phyloP scores from a whole-genome alignment of 2,329 filamentous ascomycete genomes.

The Monosporascus sp. region DNA sequence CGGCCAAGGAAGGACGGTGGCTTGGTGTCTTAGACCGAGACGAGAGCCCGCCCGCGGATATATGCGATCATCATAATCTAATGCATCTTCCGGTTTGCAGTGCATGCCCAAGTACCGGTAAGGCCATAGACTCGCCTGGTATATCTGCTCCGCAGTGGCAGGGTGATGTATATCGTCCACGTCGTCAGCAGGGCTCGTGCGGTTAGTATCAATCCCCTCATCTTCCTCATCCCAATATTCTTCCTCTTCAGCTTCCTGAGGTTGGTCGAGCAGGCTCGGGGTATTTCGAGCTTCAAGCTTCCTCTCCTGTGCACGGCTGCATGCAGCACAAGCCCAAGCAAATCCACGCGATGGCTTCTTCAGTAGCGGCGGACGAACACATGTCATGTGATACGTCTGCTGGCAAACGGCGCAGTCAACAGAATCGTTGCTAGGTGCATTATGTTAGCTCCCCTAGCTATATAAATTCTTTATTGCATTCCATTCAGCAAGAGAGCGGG shows the following conservation, averaged over 20 bases:
- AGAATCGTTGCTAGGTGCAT: slow-evolving; percentile 68
- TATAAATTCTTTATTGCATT: slow-evolving; percentile 13
- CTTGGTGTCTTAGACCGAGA: slow-evolving; percentile 86
- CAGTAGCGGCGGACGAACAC: slow-evolving; percentile 82
- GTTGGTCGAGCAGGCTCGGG: slow-evolving; percentile 65
- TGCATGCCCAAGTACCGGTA: slow-evolving; percentile 95
- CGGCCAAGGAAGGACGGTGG: slow-evolving; percentile 78
- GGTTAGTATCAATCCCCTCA: slow-evolving; percentile 55
- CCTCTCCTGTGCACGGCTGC: slow-evolving; percentile 90
- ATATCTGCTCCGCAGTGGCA: slow-evolving; percentile 79
- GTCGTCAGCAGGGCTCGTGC: slow-evolving; percentile 60
- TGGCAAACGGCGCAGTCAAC: slow-evolving; percentile 95
- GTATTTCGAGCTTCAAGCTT: slow-evolving; percentile 88
- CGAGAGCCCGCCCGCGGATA: slow-evolving; percentile 94
- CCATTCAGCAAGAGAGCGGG: not conserved
- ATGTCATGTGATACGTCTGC: slow-evolving; percentile 98
- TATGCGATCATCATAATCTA: slow-evolving; percentile 96
- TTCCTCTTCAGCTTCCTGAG: slow-evolving; percentile 61
- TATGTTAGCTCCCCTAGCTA: slow-evolving; percentile 1
- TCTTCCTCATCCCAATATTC: slow-evolving; percentile 66
- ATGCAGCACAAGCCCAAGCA: slow-evolving; percentile 95
- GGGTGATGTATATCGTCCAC: slow-evolving; percentile 51
- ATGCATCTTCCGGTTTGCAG: slow-evolving; percentile 87
- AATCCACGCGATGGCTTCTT: slow-evolving; percentile 98
- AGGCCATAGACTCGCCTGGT: slow-evolving; percentile 91